phyloP scores from a whole-genome alignment of 2,329 filamentous ascomycete genomes.

The Fusarium sp. region DNA sequence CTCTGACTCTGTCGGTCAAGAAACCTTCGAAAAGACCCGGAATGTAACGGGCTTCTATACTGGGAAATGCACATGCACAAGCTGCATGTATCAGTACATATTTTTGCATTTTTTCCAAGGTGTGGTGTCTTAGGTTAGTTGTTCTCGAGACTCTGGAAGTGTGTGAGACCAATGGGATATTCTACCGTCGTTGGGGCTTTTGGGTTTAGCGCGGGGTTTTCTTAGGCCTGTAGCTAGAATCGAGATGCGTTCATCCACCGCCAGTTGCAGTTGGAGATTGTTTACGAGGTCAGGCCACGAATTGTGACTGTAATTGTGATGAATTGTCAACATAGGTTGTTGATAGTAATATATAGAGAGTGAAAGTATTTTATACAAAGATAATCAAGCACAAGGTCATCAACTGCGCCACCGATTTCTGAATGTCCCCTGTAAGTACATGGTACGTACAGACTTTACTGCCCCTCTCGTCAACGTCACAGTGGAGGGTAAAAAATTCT shows the following conservation, averaged over 20 bases:
- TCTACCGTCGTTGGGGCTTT: conserved; percentile 1
- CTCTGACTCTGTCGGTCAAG: conserved; percentile 29
- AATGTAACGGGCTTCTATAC: neutral
- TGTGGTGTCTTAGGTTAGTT: conserved; percentile 3
- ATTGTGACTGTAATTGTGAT: neutral
- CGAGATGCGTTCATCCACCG: conserved; percentile 32
- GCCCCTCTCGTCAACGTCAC: conserved; percentile 46
- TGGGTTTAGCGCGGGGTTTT: conserved; percentile 35
- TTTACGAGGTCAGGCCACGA: conserved; percentile 18
- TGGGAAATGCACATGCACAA: neutral
- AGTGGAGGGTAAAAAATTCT: conserved; percentile 42
- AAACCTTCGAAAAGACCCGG: conserved; percentile 9
- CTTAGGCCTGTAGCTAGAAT: neutral
- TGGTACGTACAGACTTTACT: conserved; percentile 2
- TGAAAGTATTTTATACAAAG: neutral
- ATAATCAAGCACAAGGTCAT: neutral
- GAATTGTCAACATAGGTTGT: neutral
- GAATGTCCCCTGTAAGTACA: neutral
- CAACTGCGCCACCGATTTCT: conserved; percentile 24
- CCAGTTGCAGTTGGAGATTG: conserved; percentile 12
- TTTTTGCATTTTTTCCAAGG: neutral
- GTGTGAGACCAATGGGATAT: conserved; percentile 26
- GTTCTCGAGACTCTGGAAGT: conserved; percentile 22
- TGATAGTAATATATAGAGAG: neutral
- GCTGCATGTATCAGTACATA: neutral